phyloP scores from a whole-genome alignment of 805 yeast species.

The Schizosaccharomyces lindneri region DNA sequence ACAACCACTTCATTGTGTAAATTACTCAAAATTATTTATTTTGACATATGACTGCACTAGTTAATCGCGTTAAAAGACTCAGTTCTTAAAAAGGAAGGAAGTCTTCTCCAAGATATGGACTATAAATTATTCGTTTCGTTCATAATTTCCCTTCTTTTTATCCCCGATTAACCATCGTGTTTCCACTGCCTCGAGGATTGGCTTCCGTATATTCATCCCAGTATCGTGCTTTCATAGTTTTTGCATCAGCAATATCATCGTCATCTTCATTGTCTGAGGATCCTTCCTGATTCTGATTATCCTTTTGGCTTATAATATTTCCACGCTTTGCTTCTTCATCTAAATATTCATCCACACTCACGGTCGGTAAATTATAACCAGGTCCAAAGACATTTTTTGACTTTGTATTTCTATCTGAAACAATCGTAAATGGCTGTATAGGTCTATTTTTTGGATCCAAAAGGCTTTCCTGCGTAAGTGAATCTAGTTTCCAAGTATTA shows the following conservation, averaged over 20 bases:
- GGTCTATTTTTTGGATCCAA: conserved; percentile 55
- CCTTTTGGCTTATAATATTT: conserved; percentile 26
- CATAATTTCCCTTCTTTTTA: background rate
- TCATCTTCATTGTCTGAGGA: conserved; percentile 40
- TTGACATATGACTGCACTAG: no score
- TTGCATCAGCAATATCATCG: conserved; percentile 29
- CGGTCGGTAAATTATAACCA: conserved; percentile 79
- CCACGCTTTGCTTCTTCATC: conserved; percentile 72
- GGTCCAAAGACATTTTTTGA: conserved; percentile 56
- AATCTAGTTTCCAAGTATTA: background rate
- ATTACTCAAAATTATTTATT: no score
- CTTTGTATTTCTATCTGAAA: conserved; percentile 26
- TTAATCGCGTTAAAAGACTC: no score
- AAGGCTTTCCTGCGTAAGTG: conserved; percentile 19
- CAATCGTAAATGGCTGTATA: conserved; percentile 59
- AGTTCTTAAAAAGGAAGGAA: no score
- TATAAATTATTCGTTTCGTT: background rate
- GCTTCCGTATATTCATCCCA: conserved; percentile 91
- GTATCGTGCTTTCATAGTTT: conserved; percentile 50
- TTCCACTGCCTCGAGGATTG: conserved; percentile 24
- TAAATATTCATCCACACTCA: conserved; percentile 78
- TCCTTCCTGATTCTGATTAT: conserved; percentile 13
- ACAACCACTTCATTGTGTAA: no score
- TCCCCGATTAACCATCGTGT: background rate
- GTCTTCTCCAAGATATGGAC: background rate